phyloP scores from a whole-genome alignment of 2,329 filamentous ascomycete genomes.

The Cryphonectria radicalis region DNA sequence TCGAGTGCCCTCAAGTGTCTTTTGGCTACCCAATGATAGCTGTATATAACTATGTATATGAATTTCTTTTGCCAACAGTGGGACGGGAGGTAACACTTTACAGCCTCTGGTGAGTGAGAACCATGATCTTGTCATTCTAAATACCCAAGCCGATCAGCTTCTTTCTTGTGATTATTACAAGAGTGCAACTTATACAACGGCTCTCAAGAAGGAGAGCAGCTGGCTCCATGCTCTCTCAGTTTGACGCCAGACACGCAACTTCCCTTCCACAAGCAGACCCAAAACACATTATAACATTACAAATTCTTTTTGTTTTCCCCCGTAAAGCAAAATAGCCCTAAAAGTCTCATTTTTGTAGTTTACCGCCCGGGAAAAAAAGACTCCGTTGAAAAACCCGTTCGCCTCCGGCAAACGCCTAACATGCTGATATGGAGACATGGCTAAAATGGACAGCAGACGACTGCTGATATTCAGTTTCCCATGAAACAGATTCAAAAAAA shows the following conservation, averaged over 20 bases:
- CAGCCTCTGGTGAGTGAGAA: neutral
- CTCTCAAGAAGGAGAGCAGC: neutral
- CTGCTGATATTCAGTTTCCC: neutral
- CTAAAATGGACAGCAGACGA: neutral
- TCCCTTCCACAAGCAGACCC: neutral
- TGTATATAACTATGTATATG: neutral
- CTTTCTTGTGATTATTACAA: neutral
- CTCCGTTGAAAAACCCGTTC: neutral
- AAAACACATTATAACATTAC: slow-evolving; percentile 4
- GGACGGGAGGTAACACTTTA: neutral
- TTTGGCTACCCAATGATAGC: neutral
- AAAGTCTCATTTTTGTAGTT: neutral
- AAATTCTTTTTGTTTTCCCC: neutral
- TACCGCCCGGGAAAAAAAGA: neutral
- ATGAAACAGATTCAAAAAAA: neutral
- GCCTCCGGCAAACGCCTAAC: slow-evolving; percentile 16
- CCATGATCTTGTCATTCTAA: neutral
- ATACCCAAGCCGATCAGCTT: neutral
- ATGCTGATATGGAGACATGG: slow-evolving; percentile 7
- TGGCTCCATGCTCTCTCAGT: neutral
- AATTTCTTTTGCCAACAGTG: neutral
- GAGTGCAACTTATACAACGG: neutral
- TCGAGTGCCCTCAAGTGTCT: neutral
- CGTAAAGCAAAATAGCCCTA: neutral
- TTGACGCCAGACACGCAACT: neutral